Evolutionary conservation across 768 basidiomycete species (phyloP).

Genomic region (Termitomyces bulborhizus): DNA sequence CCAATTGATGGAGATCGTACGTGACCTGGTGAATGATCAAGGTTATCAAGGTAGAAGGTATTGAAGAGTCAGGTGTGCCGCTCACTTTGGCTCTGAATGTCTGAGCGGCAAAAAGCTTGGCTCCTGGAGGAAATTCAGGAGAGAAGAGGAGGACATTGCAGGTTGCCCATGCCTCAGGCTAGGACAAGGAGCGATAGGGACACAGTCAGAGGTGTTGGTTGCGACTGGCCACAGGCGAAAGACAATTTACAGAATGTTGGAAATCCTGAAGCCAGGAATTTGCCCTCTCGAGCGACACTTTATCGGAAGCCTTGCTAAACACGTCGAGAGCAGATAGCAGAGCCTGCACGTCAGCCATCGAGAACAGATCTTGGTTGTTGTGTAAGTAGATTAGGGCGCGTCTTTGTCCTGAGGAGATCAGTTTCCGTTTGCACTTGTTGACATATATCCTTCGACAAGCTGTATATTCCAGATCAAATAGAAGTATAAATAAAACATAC

Average conservation of each 20-base stretch:
- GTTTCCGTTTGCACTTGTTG: constrained; percentile 31
- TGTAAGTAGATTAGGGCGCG: constrained; percentile 12
- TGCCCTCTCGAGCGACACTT: constrained; percentile 74
- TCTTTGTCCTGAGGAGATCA: not conserved
- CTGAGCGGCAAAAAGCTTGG: constrained; percentile 93
- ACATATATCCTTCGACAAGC: constrained; percentile 8
- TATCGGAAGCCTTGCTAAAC: constrained; percentile 79
- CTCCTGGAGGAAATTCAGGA: constrained; percentile 68
- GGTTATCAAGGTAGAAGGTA: constrained; percentile 21
- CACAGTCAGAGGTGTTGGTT: constrained; percentile 62
- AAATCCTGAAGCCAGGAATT: constrained; percentile 98
- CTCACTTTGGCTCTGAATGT: constrained; percentile 91
- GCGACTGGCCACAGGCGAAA: constrained; percentile 66
- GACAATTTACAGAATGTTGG: constrained; percentile 94
- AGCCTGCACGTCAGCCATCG: constrained; percentile 67
- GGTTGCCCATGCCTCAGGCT: constrained; percentile 96
- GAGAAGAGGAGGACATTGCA: constrained; percentile 88
- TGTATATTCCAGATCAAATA: no score
- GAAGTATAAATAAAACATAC: not conserved
- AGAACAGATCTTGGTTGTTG: constrained; percentile 13
- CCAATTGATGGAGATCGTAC: constrained; percentile 90
- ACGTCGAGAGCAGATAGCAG: constrained; percentile 74
- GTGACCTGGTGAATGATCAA: constrained; percentile 61
- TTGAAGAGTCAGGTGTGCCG: constrained; percentile 8
- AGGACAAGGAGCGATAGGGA: constrained; percentile 52